Conservation (phyloP, 176 grass and related monocot genomes). For the Carex parvula region DNA sequence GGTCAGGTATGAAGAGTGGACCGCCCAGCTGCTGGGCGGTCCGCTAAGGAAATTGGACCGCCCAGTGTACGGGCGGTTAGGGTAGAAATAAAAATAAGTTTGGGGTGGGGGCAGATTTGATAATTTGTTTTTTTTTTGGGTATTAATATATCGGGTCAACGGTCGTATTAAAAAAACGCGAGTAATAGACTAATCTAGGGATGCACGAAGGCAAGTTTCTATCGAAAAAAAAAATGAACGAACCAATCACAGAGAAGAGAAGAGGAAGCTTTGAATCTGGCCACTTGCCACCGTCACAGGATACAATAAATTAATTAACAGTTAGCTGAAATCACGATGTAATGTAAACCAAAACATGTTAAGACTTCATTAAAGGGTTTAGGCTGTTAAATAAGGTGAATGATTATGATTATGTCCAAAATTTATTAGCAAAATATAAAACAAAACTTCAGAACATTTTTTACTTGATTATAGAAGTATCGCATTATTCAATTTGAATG, state of each 20-base stretch:
- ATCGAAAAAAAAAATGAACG: not conserved
- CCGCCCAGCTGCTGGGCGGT: no score
- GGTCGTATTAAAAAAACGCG: not conserved
- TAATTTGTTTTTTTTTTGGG: no score
- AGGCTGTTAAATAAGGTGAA: not conserved
- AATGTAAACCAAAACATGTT: not conserved
- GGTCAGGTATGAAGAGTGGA: no score
- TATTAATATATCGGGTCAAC: no score
- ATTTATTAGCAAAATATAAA: not conserved
- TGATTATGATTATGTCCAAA: not conserved
- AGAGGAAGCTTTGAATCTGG: not conserved
- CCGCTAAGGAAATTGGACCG: no score
- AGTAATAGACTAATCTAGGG: not conserved
- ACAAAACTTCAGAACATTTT: not conserved
- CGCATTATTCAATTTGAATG: not conserved
- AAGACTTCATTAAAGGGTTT: not conserved
- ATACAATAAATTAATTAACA: not conserved
- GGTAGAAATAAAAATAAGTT: no score
- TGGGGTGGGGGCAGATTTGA: no score
- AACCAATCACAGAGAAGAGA: not conserved
- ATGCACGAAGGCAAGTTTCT: not conserved
- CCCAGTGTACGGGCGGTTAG: no score
- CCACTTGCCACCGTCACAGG: not conserved
- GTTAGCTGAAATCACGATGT: not conserved
- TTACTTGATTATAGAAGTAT: not conserved